Evolutionary conservation across 2,329 filamentous ascomycete genomes (phyloP), one percentile per base, ranked within the genome.

Genomic region (Aspergillus quadrilineatus): DNA sequence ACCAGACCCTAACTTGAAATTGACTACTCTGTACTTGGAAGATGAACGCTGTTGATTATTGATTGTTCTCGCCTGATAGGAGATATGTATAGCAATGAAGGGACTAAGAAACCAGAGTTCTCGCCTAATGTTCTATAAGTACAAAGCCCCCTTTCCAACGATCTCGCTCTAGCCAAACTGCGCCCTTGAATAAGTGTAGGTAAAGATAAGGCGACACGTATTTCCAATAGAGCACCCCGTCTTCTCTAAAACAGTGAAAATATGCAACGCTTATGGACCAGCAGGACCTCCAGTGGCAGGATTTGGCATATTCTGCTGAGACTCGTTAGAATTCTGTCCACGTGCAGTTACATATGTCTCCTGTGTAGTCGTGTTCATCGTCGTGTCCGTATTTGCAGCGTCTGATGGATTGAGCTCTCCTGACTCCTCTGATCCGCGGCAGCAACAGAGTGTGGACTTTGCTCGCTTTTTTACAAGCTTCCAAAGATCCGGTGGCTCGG

Each of bases 291-390:
- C 42, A n/a, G 37, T 10, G 22, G 28, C 8, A 34, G 14, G 2
- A 7, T 4, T n/a, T 14, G 28, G 6, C n/a, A 4, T 22, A 22
- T 43, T 22, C 39, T 47, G 50, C 26, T 41, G 34, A 41, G 43
- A 41, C 26, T 47, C 50, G 36, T 47, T 44, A 9, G 43, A 42
- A n/a, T 17, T 22, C 15, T 47, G 34, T 3, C 32, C 43, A 17
- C 43, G 50, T 26, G 50, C 50, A 17, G 50, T 53, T 10, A 53
- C 32, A 44, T 41, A 53, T n/a, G 50, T 47, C 9, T 53, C 50
- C 26, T 53, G 43, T n/a, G 50, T 53, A 26, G 37, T 32, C n/a
- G 37, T 43, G 28, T 51, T 51, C 12, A 37, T 51, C 14, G 48
- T 43, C 22, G 28, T 43, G 39, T 43, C 8, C 8, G 37, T 10